These are phyloP conservation scores for Coniochaeta sp. DNA, from an alignment of 2,329 filamentous ascomycete species.

Conservation along the genomic window DNA sequence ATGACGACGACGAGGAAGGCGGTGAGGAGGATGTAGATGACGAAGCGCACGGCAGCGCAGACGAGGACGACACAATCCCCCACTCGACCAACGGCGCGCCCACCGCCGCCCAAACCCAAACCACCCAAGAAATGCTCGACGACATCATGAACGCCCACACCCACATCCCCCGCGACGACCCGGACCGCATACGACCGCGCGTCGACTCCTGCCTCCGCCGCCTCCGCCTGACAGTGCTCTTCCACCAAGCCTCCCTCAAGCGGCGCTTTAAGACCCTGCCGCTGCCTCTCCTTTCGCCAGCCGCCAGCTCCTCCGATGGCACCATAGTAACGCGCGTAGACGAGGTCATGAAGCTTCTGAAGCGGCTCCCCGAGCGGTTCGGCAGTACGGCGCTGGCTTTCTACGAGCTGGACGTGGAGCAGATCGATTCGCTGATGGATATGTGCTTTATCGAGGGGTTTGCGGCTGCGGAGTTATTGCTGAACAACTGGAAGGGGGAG, in stretches of 20 bases:
- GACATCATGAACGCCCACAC: conserved; percentile 57
- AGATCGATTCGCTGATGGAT: conserved; percentile 52
- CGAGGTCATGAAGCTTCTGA: conserved; percentile 47
- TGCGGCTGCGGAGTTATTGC: conserved; percentile 46
- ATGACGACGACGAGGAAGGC: conserved; percentile 36
- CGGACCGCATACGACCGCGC: conserved; percentile 55
- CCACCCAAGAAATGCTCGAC: conserved; percentile 54
- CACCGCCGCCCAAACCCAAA: not conserved
- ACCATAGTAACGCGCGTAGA: conserved; percentile 44
- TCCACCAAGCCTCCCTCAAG: conserved; percentile 66
- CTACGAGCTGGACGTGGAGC: conserved; percentile 57
- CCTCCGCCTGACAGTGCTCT: conserved; percentile 58
- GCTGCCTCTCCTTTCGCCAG: conserved; percentile 13
- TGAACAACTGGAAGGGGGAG: conserved; percentile 53
- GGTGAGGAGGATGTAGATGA: conserved; percentile 23
- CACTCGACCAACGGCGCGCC: not conserved
- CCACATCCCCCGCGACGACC: conserved; percentile 57
- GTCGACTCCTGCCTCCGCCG: conserved; percentile 58
- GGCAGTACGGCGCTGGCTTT: conserved; percentile 66
- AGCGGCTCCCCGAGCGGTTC: conserved; percentile 57
- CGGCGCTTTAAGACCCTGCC: conserved; percentile 55
- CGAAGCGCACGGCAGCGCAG: conserved; percentile 22
- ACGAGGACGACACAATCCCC: conserved; percentile 12
- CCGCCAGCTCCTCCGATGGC: conserved; percentile 11
- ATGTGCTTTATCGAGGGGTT: conserved; percentile 55